Percentiles rank a stretch among this genome's conserved stretches.
Evolutionary conservation across 768 basidiomycete genomes (phyloP).

Genomic region (Naganishia vishniacii): DNA sequence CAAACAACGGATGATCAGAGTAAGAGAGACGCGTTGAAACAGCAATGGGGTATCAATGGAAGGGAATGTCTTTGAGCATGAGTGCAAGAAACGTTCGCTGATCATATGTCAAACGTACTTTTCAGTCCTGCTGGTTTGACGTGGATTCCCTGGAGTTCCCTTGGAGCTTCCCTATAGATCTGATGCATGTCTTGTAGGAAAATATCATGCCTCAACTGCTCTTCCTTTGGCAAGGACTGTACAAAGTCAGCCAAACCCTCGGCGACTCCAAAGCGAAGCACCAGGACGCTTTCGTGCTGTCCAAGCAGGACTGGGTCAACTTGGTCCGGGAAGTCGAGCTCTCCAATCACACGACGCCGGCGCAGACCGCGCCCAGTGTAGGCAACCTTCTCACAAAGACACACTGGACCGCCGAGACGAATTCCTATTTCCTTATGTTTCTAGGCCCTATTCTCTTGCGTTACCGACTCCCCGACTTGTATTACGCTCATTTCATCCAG

Average conservation of each 20-base stretch:
- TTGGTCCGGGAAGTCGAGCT: neutral
- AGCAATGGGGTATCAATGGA: neutral
- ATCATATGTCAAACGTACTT: neutral
- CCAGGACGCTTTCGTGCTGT: neutral
- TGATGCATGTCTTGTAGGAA: constrained; percentile 4
- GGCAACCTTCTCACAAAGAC: neutral
- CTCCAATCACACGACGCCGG: constrained; percentile 4
- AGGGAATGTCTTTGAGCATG: neutral
- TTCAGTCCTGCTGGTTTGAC: neutral
- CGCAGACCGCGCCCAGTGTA: neutral
- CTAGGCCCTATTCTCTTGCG: neutral
- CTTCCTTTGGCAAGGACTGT: neutral
- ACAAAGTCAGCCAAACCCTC: neutral
- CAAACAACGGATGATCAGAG: neutral
- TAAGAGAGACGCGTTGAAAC: neutral
- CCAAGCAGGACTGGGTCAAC: neutral
- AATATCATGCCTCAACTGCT: constrained; percentile 8
- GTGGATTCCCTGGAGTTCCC: neutral
- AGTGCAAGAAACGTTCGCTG: no score
- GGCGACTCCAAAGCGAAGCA: constrained; percentile 2
- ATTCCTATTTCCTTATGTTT: neutral
- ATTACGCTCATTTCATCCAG: neutral
- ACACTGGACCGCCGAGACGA: neutral
- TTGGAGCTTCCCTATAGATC: constrained; percentile 2
- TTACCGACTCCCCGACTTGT: neutral